Percentiles rank a stretch among this genome's conserved stretches.
These are phyloP conservation scores for Aspergillus amoenus DNA, from an alignment of 2,329 filamentous ascomycete species.

Conservation along the genomic window DNA sequence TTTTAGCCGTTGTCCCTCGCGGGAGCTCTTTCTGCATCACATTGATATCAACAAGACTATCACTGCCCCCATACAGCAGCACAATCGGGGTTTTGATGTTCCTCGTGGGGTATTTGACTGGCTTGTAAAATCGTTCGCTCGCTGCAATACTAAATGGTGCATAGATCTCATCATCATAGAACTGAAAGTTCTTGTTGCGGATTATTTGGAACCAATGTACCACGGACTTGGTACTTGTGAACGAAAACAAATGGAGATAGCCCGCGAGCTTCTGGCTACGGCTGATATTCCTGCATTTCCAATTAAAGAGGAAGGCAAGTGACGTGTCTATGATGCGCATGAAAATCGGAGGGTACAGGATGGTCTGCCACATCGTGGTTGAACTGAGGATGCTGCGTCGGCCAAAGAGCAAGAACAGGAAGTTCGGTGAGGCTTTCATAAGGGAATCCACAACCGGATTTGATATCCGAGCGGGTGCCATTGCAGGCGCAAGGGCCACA, in stretches of 20 bases:
- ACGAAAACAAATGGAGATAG: slow-evolving; percentile 94
- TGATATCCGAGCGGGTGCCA: slow-evolving; percentile 88
- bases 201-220: slow-evolving; percentile 99
- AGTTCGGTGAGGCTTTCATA: slow-evolving; percentile 87
- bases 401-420: slow-evolving; percentile 90
- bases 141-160: slow-evolving; percentile 70
- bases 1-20: slow-evolving; percentile 76
- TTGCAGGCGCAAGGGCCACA: slow-evolving; percentile 91
- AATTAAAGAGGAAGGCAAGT: slow-evolving; percentile 82
- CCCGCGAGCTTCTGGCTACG: slow-evolving; percentile 87
- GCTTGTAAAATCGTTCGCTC: slow-evolving; percentile 85
- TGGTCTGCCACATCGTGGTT: slow-evolving; percentile 94
- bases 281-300: slow-evolving; percentile 81
- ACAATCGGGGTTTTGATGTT: slow-evolving; percentile 97
- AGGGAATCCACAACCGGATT: slow-evolving; percentile 91
- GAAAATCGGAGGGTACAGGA: slow-evolving; percentile 93
- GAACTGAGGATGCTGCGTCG: slow-evolving; percentile 87
- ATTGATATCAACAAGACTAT: slow-evolving; percentile 90
- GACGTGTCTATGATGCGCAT: slow-evolving; percentile 81
- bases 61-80: slow-evolving; percentile 87
- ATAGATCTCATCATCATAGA: slow-evolving; percentile 95
- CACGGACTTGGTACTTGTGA: slow-evolving; percentile 92
- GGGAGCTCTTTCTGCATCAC: slow-evolving; percentile 90
- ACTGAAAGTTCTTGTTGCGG: slow-evolving; percentile 91
- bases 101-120: slow-evolving; percentile 90